Evolutionary conservation across 148 eudicot species (phyloP).

Genomic region (Persicaria tinctoria): DNA sequence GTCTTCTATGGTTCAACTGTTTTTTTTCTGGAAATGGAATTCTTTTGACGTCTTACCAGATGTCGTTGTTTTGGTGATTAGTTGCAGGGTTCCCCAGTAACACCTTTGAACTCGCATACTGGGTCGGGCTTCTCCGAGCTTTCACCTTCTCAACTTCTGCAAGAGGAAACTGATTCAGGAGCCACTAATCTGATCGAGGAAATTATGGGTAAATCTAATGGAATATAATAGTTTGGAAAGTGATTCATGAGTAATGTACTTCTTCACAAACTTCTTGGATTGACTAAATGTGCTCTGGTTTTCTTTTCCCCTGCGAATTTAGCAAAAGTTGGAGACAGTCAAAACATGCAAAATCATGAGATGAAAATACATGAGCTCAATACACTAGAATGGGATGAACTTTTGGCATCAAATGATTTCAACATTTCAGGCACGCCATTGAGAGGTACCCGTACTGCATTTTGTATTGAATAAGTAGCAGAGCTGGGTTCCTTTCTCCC

Average conservation of each 20-base stretch:
- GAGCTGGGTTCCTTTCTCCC: slow-evolving; percentile 5
- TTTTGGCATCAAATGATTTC: slow-evolving; percentile 58
- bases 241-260: neutral
- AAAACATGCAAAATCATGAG: slow-evolving; percentile 44
- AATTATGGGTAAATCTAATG: neutral
- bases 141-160: slow-evolving; percentile 43
- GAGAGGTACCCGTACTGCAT: slow-evolving; percentile 35
- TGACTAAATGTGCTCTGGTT: neutral
- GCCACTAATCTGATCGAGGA: slow-evolving; percentile 18
- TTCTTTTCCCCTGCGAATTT: slow-evolving; percentile 9
- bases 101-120: slow-evolving; percentile 47
- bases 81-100: slow-evolving; percentile 68
- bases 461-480: slow-evolving; percentile 10
- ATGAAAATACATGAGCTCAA: slow-evolving; percentile 81
- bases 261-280: neutral
- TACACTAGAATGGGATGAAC: slow-evolving; percentile 97
- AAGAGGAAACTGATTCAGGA: slow-evolving; percentile 46
- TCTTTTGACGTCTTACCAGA: neutral
- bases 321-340: slow-evolving; percentile 40
- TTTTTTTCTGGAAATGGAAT: neutral
- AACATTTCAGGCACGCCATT: slow-evolving; percentile 27
- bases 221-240: neutral
- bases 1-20: neutral
- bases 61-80: slow-evolving; percentile 21
- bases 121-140: slow-evolving; percentile 52